Evolutionary conservation across 352 stramenopile genomes (phyloP).

Genomic region (Phytophthora podocarpi): DNA sequence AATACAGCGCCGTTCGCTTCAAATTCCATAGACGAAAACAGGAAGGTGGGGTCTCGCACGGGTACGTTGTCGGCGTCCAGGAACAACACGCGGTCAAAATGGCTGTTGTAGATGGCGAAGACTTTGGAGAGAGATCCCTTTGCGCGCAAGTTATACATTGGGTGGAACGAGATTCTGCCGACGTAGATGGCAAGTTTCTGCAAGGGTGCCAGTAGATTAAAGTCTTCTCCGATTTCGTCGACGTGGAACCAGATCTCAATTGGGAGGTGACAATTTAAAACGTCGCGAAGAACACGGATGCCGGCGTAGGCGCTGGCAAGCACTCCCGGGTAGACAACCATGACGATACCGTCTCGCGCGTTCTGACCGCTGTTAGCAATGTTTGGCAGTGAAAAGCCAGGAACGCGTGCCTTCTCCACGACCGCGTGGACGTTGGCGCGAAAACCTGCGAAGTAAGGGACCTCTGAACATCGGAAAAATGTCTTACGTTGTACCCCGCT

Average conservation of each 20-base stretch:
- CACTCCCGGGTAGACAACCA: conserved; percentile 49
- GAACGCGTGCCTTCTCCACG: neutral
- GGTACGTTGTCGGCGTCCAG: conserved; percentile 60
- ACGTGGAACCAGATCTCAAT: conserved; percentile 60
- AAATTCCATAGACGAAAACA: conserved; percentile 46
- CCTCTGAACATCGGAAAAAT: conserved; percentile 42
- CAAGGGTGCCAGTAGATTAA: conserved; percentile 6
- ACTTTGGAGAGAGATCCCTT: conserved; percentile 47
- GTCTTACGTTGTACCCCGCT: conserved; percentile 12
- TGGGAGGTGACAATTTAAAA: conserved; percentile 40
- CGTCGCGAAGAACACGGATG: conserved; percentile 30
- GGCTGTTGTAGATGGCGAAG: conserved; percentile 44
- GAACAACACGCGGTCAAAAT: conserved; percentile 45
- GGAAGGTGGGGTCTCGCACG: conserved; percentile 40
- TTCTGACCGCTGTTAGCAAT: neutral
- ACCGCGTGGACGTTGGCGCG: conserved; percentile 6
- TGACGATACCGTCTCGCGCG: conserved; percentile 37
- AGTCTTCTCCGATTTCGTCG: too few species aligned
- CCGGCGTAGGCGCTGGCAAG: conserved; percentile 36
- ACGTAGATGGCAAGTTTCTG: conserved; percentile 22
- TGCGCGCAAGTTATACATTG: conserved; percentile 29
- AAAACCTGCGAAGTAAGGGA: conserved; percentile 39
- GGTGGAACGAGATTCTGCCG: conserved; percentile 14
- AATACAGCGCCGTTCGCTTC: conserved; percentile 47
- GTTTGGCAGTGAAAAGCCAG: conserved; percentile 11